These are phyloP conservation scores for Backusella psychrophila DNA, from an alignment of 192 early-diverging fungal species.

Conservation along the genomic window DNA sequence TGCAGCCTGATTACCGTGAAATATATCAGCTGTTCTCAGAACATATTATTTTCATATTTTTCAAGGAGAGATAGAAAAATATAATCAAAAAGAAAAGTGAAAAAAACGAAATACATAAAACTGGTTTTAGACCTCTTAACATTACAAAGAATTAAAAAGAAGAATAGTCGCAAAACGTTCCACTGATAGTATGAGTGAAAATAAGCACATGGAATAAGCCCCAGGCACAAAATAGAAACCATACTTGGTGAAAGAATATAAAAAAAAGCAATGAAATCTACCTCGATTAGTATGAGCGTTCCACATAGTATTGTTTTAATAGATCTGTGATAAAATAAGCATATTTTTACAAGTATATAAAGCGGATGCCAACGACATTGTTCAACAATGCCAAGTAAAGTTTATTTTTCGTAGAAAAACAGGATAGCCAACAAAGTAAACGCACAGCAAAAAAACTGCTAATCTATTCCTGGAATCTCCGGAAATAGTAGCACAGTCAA, in stretches of 20 bases:
- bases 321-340: neutral
- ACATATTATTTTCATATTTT: neutral
- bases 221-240: neutral
- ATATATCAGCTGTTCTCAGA: neutral
- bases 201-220: neutral
- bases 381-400: constrained; percentile 2
- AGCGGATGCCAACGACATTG: neutral
- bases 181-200: neutral
- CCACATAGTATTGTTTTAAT: neutral
- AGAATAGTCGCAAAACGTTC: neutral
- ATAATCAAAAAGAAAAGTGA: neutral
- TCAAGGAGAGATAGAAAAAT: neutral
- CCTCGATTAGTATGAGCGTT: neutral
- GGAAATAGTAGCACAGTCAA: neutral
- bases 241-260: neutral
- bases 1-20: neutral
- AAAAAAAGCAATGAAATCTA: neutral
- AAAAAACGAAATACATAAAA: neutral
- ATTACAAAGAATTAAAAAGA: too few relatives aligned
- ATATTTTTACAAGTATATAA: neutral
- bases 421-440: neutral
- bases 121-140: neutral
- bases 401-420: neutral
- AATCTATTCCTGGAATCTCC: constrained; percentile 2
- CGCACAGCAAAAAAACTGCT: neutral